Base-by-base conservation (phyloP, 1,284 basidiomycete species). In the Moesziomyces globuligerus region DNA sequence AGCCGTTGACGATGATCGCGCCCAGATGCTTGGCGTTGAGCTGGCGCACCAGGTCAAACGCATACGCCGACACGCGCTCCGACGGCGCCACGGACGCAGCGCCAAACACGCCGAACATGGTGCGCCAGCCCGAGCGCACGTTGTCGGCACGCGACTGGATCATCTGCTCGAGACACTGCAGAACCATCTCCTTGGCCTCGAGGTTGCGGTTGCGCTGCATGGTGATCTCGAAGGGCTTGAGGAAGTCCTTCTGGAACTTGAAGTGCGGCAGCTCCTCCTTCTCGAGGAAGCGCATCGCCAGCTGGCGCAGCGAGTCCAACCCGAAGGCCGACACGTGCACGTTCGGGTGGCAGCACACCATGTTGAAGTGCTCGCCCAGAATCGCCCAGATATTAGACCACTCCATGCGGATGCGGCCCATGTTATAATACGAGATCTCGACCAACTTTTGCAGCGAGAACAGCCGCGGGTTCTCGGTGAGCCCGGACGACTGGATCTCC, bases 401-500 rank as follows among this genome's bases (percentile, higher is more conserved):
- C 83, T 99, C 96, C 58, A 99, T 86, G 83, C 96, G 92, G 81
- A 99, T 99, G 59, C 96, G 91, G 64, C 87, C 90, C 96, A 99
- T 99, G 85, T 99, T 99, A 86, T 99, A 99, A 84, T 99, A 99
- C 21, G 94, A 96, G 71, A 99, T 99, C 83, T 99, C 96, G 44
- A 99, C 96, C 42, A 99, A 86, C 85, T 98, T 99, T 83, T 98
- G 96, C 68, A 99, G 85, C 83, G 94, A 97, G 86, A 99, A 99
- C 59, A 98, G 86, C 43, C 96, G 89, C 3, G 96, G 96, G 71
- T 93, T 90, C 25, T 83, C 83, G 7, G 93, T 94, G 38, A 94
- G 85, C 21, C 94, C 94, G 0, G 94, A 97, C 1, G 93, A 94
- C 83, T 97, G 94, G 49, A 99, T 99, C 84, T 99, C 96, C 81